These are phyloP conservation scores for Nothophoma quercina DNA, from an alignment of 2,329 filamentous ascomycete genomes.

Conservation along the genomic window DNA sequence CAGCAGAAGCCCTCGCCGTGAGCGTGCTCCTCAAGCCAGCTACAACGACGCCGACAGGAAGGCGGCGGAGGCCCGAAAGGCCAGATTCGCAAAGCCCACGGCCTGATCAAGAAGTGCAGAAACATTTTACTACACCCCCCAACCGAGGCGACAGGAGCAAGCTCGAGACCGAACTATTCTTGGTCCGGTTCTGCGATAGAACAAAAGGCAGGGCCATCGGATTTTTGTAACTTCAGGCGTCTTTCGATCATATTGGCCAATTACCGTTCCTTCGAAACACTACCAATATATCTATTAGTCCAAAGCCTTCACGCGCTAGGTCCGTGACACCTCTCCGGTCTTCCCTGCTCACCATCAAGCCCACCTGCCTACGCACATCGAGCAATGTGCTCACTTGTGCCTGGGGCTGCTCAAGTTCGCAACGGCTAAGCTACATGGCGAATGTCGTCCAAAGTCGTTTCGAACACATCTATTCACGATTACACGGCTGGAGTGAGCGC, in stretches of 20 bases:
- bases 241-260: constrained; percentile 32
- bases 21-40: constrained; percentile 27
- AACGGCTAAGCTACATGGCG: no score
- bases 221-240: constrained; percentile 35
- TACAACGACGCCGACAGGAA: constrained; percentile 51
- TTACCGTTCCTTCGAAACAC: constrained; percentile 29
- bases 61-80: constrained; percentile 55
- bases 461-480: no score
- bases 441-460: no score
- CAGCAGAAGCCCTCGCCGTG: constrained; percentile 34
- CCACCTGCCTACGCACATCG: background rate
- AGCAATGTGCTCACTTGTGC: background rate
- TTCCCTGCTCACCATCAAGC: constrained; percentile 9
- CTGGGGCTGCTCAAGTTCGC: no score
- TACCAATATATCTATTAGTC: constrained; percentile 37
- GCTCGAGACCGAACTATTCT: constrained; percentile 8
- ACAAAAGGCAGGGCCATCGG: constrained; percentile 24
- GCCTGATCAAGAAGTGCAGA: constrained; percentile 24
- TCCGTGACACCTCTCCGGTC: constrained; percentile 4
- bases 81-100: constrained; percentile 49
- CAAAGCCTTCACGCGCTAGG: constrained; percentile 19
- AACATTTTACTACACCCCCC: background rate
- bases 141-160: constrained; percentile 1
- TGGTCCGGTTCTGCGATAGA: constrained; percentile 18
- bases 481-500: no score